A percentile compares a stretch with the other conserved stretches of the same genome.
Evolutionary conservation across 345 rosid genomes (phyloP).

Genomic region (Corymbia maculata): DNA sequence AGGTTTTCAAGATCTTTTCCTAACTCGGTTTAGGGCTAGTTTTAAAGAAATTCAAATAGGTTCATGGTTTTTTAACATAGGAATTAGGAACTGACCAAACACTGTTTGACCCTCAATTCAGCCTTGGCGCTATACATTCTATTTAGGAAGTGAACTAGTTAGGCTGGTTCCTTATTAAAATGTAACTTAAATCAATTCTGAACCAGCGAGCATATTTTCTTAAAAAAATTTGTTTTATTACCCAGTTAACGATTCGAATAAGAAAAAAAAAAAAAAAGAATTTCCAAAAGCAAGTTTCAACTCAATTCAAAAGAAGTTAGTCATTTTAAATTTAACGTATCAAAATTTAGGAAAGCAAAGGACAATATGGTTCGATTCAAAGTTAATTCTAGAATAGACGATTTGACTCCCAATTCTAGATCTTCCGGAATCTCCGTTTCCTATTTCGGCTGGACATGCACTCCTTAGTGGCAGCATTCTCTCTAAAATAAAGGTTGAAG

Average conservation of each 20-base stretch:
- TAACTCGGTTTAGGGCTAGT: background rate
- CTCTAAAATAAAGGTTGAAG: background rate
- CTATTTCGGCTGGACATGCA: background rate
- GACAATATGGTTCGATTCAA: background rate
- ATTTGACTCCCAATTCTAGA: background rate
- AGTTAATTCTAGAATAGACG: background rate
- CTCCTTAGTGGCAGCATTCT: background rate
- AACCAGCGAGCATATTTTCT: background rate
- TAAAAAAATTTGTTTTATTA: accelerated
- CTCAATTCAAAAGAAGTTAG: background rate
- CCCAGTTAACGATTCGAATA: background rate
- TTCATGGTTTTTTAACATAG: background rate
- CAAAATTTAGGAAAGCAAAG: background rate
- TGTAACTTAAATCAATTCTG: background rate
- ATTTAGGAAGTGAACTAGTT: background rate
- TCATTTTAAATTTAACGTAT: background rate
- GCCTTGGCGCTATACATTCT: background rate
- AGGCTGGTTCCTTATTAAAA: accelerated
- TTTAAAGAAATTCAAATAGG: background rate
- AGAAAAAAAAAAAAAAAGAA: background rate
- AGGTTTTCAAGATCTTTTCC: background rate
- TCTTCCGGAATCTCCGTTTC: background rate
- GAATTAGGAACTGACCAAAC: background rate
- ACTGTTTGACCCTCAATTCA: background rate
- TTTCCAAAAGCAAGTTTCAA: background rate